Conservation (phyloP, 2,329 filamentous ascomycete genomes). For the Exophiala oligosperma region DNA sequence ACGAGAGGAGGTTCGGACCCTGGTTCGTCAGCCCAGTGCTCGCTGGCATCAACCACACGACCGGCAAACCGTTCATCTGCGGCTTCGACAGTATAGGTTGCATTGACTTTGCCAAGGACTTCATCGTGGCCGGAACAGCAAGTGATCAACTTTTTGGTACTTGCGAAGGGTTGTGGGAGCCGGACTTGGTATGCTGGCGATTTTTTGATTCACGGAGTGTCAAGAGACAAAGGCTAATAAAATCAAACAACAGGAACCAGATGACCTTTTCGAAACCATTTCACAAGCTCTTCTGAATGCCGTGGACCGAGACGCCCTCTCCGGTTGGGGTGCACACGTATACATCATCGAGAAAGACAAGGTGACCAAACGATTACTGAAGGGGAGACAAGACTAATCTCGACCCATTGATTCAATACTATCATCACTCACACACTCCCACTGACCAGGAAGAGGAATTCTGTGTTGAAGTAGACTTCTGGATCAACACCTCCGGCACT, state of each 20-base stretch:
- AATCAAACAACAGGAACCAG: conserved; percentile 63
- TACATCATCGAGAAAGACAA: conserved; percentile 99
- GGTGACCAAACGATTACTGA: conserved; percentile 97
- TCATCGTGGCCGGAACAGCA: conserved; percentile 95
- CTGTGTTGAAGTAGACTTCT: no score
- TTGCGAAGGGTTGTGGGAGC: conserved; percentile 97
- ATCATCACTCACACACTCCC: no score
- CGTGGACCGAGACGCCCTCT: conserved; percentile 93
- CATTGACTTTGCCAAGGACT: conserved; percentile 99
- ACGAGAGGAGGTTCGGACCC: conserved; percentile 93
- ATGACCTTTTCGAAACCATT: conserved; percentile 97
- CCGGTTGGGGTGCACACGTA: conserved; percentile 96
- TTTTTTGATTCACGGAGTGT: no score
- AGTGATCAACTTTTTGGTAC: conserved; percentile 98
- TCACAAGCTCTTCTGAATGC: conserved; percentile 94
- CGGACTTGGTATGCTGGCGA: conserved; percentile 71
- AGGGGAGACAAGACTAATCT: conserved; percentile 86
- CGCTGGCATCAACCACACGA: conserved; percentile 91
- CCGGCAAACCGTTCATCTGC: conserved; percentile 94
- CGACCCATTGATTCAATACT: background rate
- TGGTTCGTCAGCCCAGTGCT: conserved; percentile 96
- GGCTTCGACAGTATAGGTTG: conserved; percentile 99
- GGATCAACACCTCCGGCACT: no score
- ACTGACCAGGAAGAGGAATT: no score
- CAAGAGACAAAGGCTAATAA: background rate